Evolutionary conservation across 805 yeast species (phyloP).

Genomic region (Ogataea pignaliae): DNA sequence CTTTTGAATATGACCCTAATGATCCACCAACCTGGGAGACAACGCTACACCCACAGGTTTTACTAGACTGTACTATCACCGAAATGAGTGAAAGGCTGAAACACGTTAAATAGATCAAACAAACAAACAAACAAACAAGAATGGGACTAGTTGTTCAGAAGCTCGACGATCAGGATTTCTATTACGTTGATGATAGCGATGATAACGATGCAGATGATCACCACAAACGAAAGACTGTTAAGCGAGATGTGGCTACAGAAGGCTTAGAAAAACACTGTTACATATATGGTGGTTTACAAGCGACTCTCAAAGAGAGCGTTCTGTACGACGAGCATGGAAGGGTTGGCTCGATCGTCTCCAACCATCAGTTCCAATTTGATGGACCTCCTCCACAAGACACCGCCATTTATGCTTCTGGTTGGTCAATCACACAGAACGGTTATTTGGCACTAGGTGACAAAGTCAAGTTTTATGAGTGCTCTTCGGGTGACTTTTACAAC

Average conservation of each 20-base stretch:
- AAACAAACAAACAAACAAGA: too few relatives aligned
- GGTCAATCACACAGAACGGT: constrained; percentile 46
- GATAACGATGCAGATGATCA: not conserved
- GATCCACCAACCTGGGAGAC: too few relatives aligned
- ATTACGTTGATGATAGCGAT: too few relatives aligned
- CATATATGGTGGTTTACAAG: constrained; percentile 31
- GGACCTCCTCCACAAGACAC: too few relatives aligned
- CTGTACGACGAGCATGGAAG: constrained; percentile 55
- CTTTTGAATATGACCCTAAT: too few relatives aligned
- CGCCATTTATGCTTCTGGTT: constrained; percentile 52
- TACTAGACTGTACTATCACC: not conserved
- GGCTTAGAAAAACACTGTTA: not conserved
- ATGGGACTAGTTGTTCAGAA: not conserved
- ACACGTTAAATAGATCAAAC: too few relatives aligned
- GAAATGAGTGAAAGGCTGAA: not conserved
- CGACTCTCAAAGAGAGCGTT: constrained; percentile 43
- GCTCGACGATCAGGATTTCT: too few relatives aligned
- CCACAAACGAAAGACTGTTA: not conserved
- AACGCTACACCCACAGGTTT: too few relatives aligned
- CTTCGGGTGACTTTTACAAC: constrained; percentile 70
- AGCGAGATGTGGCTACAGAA: not conserved
- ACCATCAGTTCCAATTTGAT: constrained; percentile 71
- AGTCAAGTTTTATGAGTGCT: constrained; percentile 62
- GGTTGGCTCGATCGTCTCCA: constrained; percentile 69
- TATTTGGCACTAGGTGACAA: constrained; percentile 57